Base-by-base conservation (phyloP, 306 rosid genomes). In the Corylus heterophylla region DNA sequence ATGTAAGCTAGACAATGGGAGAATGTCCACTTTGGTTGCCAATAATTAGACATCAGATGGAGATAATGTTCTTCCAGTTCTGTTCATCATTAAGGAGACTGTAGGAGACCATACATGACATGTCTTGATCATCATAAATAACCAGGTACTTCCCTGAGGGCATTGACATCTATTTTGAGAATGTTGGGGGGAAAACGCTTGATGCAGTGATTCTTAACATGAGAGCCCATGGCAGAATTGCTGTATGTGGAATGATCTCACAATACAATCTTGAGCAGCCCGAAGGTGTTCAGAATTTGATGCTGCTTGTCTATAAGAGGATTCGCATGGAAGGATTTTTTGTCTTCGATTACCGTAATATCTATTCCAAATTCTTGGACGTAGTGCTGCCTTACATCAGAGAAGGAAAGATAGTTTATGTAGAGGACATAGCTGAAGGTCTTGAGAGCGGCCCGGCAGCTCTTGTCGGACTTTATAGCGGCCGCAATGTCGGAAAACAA, bases 121-220 rank as follows among this genome's bases (percentile, higher is more conserved):
- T 29, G 31, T 29, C 1, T 29, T 29, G 31, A 29, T 29, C 31
- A 29, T 29, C 31, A 29, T 29, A 1, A 29, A 54, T 62, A 35
- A 64, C 4, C 25, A 76, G 85, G 85, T 69, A 51, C 52, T 72
- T 78, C 70, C 81, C 70, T 10, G 49, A 69, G 48, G 81, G 81
- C 59, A 78, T 78, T 8, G 81, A 78, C 74, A 55, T 78, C 20
- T 78, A 78, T 75, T 78, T 70, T 18, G 81, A 78, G 69, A 69
- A 78, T 18, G 76, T 69, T 1, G 75, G 70, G 20, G 76, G 71
- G 2, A 14, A 69, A 44, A 78, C 69, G 76, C 61, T 78, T 9
- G 81, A 70, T 70, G 76, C 59, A 14, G 71, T 78, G 50, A 50
- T 78, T 8, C 69, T 78, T 17, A 69, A 78, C 48, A 78, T 47